These are phyloP conservation scores for Chenopodium formosanum DNA, from an alignment of 148 eudicot species.

Conservation along the genomic window DNA sequence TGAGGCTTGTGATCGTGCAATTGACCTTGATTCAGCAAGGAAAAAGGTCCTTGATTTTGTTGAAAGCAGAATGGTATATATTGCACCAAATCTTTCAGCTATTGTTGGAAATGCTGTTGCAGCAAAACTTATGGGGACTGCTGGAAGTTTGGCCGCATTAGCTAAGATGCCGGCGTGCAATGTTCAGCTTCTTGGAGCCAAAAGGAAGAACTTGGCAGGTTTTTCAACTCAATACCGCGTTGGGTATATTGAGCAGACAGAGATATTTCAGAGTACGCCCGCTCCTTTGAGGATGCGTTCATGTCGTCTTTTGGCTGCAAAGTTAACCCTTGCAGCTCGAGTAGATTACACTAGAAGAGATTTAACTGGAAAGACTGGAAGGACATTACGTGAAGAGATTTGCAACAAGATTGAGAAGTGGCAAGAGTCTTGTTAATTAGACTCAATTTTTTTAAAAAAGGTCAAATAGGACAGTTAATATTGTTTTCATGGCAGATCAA, in stretches of 20 bases:
- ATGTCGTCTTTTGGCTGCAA: constrained; percentile 78
- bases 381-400: constrained; percentile 67
- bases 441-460: no score
- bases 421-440: constrained; percentile 61
- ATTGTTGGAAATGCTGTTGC: constrained; percentile 96
- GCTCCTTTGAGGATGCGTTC: constrained; percentile 84
- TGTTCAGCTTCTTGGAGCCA: constrained; percentile 91
- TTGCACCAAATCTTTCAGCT: constrained; percentile 96
- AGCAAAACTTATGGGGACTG: constrained; percentile 97
- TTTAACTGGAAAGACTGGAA: constrained; percentile 75
- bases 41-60: constrained; percentile 96
- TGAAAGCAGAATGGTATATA: constrained; percentile 90
- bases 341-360: constrained; percentile 89
- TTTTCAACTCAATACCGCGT: constrained; percentile 91
- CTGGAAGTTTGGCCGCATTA: constrained; percentile 79
- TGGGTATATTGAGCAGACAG: constrained; percentile 87
- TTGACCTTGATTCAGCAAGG: constrained; percentile 75
- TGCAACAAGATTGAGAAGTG: constrained; percentile 95
- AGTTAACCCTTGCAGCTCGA: constrained; percentile 89
- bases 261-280: constrained; percentile 85
- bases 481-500: no score
- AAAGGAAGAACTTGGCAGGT: constrained; percentile 84
- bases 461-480: no score
- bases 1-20: constrained; percentile 95
- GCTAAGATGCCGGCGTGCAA: constrained; percentile 99